Evolutionary conservation across 78 protist species (phyloP), one percentile per base, ranked within the genome.

Genomic region (Pigoraptor vietnamica): DNA sequence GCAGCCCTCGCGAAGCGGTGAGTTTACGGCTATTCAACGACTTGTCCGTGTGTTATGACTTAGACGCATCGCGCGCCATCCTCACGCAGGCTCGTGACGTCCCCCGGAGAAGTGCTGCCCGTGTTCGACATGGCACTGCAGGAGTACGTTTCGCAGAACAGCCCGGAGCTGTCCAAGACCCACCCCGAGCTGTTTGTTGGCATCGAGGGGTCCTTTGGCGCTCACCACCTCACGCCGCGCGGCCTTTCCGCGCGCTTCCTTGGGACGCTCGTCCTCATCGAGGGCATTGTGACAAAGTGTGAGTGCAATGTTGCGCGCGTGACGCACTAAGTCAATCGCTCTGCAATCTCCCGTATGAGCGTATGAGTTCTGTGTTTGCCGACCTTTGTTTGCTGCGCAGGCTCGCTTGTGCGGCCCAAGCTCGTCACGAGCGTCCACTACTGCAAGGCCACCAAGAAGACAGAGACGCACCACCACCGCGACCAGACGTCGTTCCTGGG

Each of bases 201-300:
- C 0, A 86, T 99, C 40, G 92, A 86, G 23, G 99, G 99, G 32
- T 48, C 87, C 79, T 97, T 98, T 56, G 99, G 99, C 37, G n/a
- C 93, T 21, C 39, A 89, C 55, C 97, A 88, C 33, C 95, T 98
- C 25, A 96, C 98, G 0, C 99, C 99, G 29, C 95, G 99, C 38
- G 95, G 93, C 24, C 95, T 99, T 24, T n/a, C 38, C 1, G 94
- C 99, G 23, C 6, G 34, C 23, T 89, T 92, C 67, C 90, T 99
- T 37, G 94, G 97, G 34, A 0, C 36, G 36, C 39, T 98, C 36
- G 99, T 99, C 29, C 40, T 94, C 40, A 81, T 99, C 48, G 99
- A 99, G 81, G 99, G 99, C 40, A 98, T 99, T 87, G 98, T 98
- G 2, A 99, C 99, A 25, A 96, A 97, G 19, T 96, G 99, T 91